A percentile compares a stretch with the other conserved stretches of the same genome.
Conservation (phyloP, 108 stramenopile genomes). For the Stephanodiscus minutulus region DNA sequence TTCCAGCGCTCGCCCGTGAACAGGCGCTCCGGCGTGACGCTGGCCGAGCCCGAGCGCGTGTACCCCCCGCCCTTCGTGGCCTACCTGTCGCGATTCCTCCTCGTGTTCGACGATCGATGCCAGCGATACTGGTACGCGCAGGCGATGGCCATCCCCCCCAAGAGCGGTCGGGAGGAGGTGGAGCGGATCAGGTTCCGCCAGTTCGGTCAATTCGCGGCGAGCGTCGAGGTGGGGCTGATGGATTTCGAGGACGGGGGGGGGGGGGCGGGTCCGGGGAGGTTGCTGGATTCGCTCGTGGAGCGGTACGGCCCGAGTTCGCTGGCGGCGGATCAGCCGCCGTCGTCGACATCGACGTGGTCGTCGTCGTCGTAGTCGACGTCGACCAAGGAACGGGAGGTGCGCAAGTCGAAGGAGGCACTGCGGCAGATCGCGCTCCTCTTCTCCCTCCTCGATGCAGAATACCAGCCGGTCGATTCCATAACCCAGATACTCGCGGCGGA, state of each 20-base stretch:
- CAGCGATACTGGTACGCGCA: slow-evolving; percentile 76
- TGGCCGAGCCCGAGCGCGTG: slow-evolving; percentile 77
- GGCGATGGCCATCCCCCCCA: slow-evolving; percentile 62
- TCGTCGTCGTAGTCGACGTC: neutral
- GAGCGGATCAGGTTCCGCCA: slow-evolving; percentile 61
- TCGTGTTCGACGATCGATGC: slow-evolving; percentile 78
- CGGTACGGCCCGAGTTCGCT: too few species aligned
- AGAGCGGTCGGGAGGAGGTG: slow-evolving; percentile 57
- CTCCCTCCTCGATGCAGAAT: slow-evolving; percentile 58
- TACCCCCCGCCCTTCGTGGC: slow-evolving; percentile 83
- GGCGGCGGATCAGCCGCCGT: too few species aligned
- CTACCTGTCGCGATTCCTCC: slow-evolving; percentile 76
- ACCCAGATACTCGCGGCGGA: slow-evolving; percentile 69
- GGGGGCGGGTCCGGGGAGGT: neutral
- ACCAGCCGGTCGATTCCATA: slow-evolving; percentile 75
- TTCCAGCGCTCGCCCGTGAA: slow-evolving; percentile 68
- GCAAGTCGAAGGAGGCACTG: slow-evolving; percentile 65
- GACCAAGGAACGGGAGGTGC: slow-evolving; percentile 41
- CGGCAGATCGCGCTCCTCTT: slow-evolving; percentile 85
- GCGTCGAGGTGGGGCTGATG: slow-evolving; percentile 81
- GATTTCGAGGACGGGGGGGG: slow-evolving; percentile 53
- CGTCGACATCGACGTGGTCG: slow-evolving; percentile 6
- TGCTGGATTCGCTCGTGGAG: slow-evolving; percentile 28
- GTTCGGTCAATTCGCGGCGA: slow-evolving; percentile 79
- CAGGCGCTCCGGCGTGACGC: slow-evolving; percentile 74